These are phyloP conservation scores for Wallemia mellicola DNA, from an alignment of 1,284 basidiomycete genomes.

Conservation along the genomic window DNA sequence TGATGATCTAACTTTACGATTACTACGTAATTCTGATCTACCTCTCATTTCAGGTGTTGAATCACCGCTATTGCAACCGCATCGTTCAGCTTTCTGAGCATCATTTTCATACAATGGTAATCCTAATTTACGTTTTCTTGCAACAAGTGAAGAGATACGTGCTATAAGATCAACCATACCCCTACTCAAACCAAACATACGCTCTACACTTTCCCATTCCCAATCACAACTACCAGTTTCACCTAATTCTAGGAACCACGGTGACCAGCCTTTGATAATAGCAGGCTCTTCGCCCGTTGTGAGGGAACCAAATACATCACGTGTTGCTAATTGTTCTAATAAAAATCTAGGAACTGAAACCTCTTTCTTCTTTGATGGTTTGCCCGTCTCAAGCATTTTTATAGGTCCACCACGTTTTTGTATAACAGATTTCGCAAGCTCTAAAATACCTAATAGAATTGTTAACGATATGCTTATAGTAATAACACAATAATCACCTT, in stretches of 20 bases:
- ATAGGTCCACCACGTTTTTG: slow-evolving; percentile 13
- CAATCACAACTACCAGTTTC: slow-evolving; percentile 10
- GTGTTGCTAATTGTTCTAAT: slow-evolving; percentile 14
- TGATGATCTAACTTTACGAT: not conserved
- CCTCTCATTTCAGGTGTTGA: not conserved
- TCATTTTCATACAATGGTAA: slow-evolving; percentile 1
- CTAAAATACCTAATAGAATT: slow-evolving; percentile 8
- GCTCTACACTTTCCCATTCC: not conserved
- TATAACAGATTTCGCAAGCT: slow-evolving; percentile 12
- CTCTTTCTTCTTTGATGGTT: slow-evolving; percentile 9
- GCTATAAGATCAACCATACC: slow-evolving; percentile 15
- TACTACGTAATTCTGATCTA: not conserved
- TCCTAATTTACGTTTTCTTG: slow-evolving; percentile 4
- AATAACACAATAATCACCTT: slow-evolving; percentile 4
- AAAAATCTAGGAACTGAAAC: slow-evolving; percentile 12
- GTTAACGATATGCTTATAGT: not conserved
- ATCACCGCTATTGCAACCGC: not conserved
- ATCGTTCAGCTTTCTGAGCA: not conserved
- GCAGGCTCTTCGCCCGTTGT: slow-evolving; percentile 13
- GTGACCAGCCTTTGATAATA: slow-evolving; percentile 13
- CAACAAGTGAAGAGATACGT: slow-evolving; percentile 6
- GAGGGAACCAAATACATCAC: slow-evolving; percentile 16
- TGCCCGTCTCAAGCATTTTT: slow-evolving; percentile 11
- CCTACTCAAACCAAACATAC: slow-evolving; percentile 9
- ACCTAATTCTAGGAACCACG: slow-evolving; percentile 15